Percentiles rank a stretch among this genome's conserved stretches.
Evolutionary conservation across 495 filamentous ascomycete genomes (phyloP).

Genomic region (Collariella sp.): DNA sequence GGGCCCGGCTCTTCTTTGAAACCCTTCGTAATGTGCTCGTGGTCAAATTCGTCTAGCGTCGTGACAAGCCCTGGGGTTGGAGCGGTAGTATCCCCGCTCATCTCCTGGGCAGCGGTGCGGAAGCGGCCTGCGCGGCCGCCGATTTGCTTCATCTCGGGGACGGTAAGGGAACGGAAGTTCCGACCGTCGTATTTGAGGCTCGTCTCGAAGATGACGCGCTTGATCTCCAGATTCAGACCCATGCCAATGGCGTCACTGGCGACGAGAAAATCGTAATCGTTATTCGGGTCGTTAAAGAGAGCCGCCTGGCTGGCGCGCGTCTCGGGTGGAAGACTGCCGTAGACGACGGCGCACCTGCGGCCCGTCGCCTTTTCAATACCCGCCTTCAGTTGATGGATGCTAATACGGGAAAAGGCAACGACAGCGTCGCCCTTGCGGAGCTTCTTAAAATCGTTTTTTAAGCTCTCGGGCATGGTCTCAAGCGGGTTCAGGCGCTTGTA

Average conservation of each 20-base stretch:
- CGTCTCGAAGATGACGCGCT: slow-evolving; percentile 81
- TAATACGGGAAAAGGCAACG: slow-evolving; percentile 72
- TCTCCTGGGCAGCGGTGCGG: slow-evolving; percentile 54
- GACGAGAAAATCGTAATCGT: slow-evolving; percentile 88
- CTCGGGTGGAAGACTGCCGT: slow-evolving; percentile 86
- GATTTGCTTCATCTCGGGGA: slow-evolving; percentile 90
- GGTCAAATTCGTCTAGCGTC: slow-evolving; percentile 63
- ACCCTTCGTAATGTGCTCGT: slow-evolving; percentile 49
- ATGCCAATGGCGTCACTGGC: slow-evolving; percentile 97
- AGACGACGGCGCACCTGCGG: slow-evolving; percentile 79
- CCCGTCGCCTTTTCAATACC: slow-evolving; percentile 70
- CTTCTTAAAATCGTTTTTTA: slow-evolving; percentile 52
- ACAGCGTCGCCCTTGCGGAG: slow-evolving; percentile 87
- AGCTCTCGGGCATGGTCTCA: slow-evolving; percentile 50
- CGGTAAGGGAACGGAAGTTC: slow-evolving; percentile 42
- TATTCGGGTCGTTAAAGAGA: slow-evolving; percentile 89
- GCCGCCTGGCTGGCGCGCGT: slow-evolving; percentile 82
- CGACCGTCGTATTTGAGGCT: slow-evolving; percentile 55
- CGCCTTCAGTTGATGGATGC: slow-evolving; percentile 69
- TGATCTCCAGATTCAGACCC: slow-evolving; percentile 91
- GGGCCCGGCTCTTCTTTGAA: slow-evolving; percentile 56
- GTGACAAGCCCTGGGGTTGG: slow-evolving; percentile 63
- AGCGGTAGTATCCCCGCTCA: background rate
- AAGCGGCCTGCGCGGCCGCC: slow-evolving; percentile 88
- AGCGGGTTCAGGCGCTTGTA: slow-evolving; percentile 81